phyloP scores from a whole-genome alignment of 2,329 filamentous ascomycete species.

The Rhinocladiella similis region DNA sequence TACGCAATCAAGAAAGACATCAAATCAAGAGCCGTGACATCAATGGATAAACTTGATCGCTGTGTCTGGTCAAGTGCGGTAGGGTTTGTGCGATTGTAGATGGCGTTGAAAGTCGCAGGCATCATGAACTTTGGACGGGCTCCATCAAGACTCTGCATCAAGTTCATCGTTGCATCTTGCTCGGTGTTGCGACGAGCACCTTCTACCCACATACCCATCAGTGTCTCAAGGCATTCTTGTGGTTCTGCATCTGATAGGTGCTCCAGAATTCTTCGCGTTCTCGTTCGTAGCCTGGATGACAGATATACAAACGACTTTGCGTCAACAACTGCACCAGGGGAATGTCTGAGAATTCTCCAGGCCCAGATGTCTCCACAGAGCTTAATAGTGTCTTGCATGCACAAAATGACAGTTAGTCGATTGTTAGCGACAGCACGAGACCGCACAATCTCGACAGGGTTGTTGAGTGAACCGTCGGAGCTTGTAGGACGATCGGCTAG shows the following conservation, averaged over 20 bases:
- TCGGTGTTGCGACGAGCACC: slow-evolving; percentile 49
- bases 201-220: slow-evolving; percentile 78
- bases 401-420: slow-evolving; percentile 87
- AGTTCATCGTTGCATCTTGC: slow-evolving; percentile 67
- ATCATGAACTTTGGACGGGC: slow-evolving; percentile 89
- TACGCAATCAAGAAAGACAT: slow-evolving; percentile 90
- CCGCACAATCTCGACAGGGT: slow-evolving; percentile 67
- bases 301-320: slow-evolving; percentile 86
- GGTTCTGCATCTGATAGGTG: slow-evolving; percentile 91
- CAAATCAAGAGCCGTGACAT: slow-evolving; percentile 78
- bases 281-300: slow-evolving; percentile 84
- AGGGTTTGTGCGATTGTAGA: slow-evolving; percentile 92
- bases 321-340: slow-evolving; percentile 63
- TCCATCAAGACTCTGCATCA: slow-evolving; percentile 87
- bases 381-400: slow-evolving; percentile 91
- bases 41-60: slow-evolving; percentile 85
- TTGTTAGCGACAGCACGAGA: slow-evolving; percentile 88
- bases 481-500: slow-evolving; percentile 50
- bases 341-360: slow-evolving; percentile 69
- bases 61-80: slow-evolving; percentile 72
- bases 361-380: slow-evolving; percentile 95
- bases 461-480: slow-evolving; percentile 7
- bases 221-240: slow-evolving; percentile 87
- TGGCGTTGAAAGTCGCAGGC: slow-evolving; percentile 90
- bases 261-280: slow-evolving; percentile 82